Evolutionary conservation across 495 filamentous ascomycete genomes (phyloP), one percentile per base, ranked within the genome.

Genomic region (Delitschia confertaspora): DNA sequence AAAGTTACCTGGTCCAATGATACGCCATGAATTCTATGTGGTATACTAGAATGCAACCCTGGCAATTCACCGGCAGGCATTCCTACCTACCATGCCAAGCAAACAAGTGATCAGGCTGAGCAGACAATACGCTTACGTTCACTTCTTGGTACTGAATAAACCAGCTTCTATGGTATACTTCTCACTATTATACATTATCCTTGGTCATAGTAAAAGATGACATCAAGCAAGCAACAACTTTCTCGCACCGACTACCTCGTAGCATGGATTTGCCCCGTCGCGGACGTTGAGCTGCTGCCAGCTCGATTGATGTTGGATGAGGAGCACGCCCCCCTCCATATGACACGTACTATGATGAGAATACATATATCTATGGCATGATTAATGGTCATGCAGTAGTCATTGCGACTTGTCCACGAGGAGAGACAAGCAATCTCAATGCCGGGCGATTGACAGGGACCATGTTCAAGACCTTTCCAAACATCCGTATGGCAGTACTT

Each of bases 391-490:
- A 49, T 36, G 38, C 39, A 7, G 46, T 49, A 3, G 46, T 49
- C 17, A 32, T 49, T 25, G 38, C 38, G 10, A 41, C 31, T 32
- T 43, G 38, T 20, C 38, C 38, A 1, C 37, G 7, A 16, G 46
- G 38, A 18, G 38, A 36, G 20, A 42, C 38, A 2, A 31, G 45
- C 37, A 48, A 41, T 14, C 16, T 42, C 33, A 36, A 41, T 20
- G 39, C 38, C 4, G 46, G 37, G 38, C 38, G 31, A 8, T 26
- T 49, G n/a, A 41, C 30, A 7, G 38, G 31, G 14, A 23, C 38
- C n/a, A 42, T 49, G 39, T 34, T 49, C 19, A 49, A 42, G 25
- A 49, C 37, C 4, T 49, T 49, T 31, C 38, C 45, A 24, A 49
- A 49, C 29, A 29, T 49, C 23, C 26, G 45, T 33, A 42, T 49